Conservation (phyloP, 202 grass and related monocot genomes). For the Dendrocalamus latiflorus region DNA sequence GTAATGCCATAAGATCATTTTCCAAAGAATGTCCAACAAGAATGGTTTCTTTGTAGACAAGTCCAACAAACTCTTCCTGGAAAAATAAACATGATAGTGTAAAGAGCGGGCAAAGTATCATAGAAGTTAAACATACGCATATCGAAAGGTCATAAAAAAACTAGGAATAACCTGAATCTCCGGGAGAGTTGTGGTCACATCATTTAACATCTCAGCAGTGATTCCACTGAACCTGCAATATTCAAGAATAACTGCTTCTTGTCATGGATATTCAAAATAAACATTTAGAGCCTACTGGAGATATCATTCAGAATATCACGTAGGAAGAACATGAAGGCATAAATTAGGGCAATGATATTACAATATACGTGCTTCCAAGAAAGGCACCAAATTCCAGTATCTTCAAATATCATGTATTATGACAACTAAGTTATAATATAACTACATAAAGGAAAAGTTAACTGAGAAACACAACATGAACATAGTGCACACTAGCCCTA, state of each 20-base stretch:
- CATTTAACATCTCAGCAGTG: slow-evolving; percentile 77
- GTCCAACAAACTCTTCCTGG: slow-evolving; percentile 69
- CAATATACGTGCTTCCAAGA: background rate
- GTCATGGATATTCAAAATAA: background rate
- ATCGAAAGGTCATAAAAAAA: slow-evolving; percentile 7
- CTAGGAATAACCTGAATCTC: slow-evolving; percentile 73
- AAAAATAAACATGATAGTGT: slow-evolving; percentile 18
- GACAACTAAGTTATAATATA: background rate
- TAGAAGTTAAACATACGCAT: background rate
- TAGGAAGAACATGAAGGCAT: slow-evolving; percentile 10
- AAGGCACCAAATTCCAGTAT: background rate
- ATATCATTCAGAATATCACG: slow-evolving; percentile 13
- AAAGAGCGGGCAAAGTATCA: slow-evolving; percentile 4
- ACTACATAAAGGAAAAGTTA: background rate
- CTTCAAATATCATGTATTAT: background rate
- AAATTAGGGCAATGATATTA: slow-evolving; percentile 15
- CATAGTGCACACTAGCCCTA: background rate
- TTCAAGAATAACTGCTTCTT: slow-evolving; percentile 21
- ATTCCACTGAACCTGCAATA: slow-evolving; percentile 84
- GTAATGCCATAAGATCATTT: slow-evolving; percentile 84
- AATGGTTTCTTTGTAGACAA: slow-evolving; percentile 87
- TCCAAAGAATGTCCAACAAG: slow-evolving; percentile 96
- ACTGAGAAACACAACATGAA: background rate
- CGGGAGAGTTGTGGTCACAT: slow-evolving; percentile 75
- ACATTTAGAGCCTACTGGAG: background rate